These are phyloP conservation scores for Cadophora sp. DNA, from an alignment of 2,329 filamentous ascomycete species.

Conservation along the genomic window DNA sequence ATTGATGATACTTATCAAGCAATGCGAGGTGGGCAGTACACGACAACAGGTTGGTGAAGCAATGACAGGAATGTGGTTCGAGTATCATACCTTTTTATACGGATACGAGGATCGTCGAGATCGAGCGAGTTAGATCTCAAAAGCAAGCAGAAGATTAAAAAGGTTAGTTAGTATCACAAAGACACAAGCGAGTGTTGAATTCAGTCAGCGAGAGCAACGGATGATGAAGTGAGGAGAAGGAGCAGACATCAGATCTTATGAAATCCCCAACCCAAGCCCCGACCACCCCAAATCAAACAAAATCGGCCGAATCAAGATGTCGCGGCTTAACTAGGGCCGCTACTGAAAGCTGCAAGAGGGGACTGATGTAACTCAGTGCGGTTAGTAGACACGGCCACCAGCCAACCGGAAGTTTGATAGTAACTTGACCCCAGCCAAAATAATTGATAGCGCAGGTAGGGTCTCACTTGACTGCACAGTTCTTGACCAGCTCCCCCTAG, in stretches of 20 bases:
- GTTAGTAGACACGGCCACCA: slow-evolving; percentile 15
- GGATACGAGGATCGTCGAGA: slow-evolving; percentile 19
- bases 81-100: slow-evolving; percentile 17
- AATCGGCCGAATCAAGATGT: slow-evolving; percentile 27
- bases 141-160: slow-evolving; percentile 21
- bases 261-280: slow-evolving; percentile 23
- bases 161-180: slow-evolving; percentile 1
- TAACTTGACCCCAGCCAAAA: slow-evolving; percentile 8
- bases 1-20: background rate
- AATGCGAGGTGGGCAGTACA: background rate
- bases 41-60: background rate
- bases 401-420: slow-evolving; percentile 31
- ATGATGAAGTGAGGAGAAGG: slow-evolving; percentile 18
- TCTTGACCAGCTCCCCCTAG: slow-evolving; percentile 1
- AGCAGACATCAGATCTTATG: slow-evolving; percentile 16
- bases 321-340: slow-evolving; percentile 19
- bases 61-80: slow-evolving; percentile 9
- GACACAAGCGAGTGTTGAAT: slow-evolving; percentile 23
- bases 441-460: slow-evolving; percentile 21
- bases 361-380: slow-evolving; percentile 21
- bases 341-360: slow-evolving; percentile 20
- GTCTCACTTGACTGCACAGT: slow-evolving; percentile 22
- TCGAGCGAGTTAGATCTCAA: slow-evolving; percentile 31
- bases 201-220: slow-evolving; percentile 11
- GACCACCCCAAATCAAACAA: slow-evolving; percentile 33